Evolutionary conservation across 2,329 filamentous ascomycete genomes (phyloP), one percentile per base, ranked within the genome.

Genomic region (Paecilomyces formosus): DNA sequence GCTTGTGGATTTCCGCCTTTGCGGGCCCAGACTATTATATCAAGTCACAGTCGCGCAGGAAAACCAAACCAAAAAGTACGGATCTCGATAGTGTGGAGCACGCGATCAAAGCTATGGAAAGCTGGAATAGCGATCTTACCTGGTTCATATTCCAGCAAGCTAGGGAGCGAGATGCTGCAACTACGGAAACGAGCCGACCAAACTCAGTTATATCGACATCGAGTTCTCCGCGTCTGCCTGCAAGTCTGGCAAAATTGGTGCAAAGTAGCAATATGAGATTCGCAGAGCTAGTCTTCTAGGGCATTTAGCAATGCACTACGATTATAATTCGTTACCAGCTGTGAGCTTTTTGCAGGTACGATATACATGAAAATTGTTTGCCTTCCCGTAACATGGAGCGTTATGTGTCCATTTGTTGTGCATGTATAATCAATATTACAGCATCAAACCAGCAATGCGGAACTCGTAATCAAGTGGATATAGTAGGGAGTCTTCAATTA

Each of bases 111-210:
- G 71, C 74, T 1, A 76, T 77, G 75, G 69, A 75, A 60, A 67
- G 65, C 9, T 76, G 73, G 73, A 77, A 77, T 60, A 61, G 66
- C 9, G 75, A 77, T 63, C 56, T 77, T 30, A 71, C 75, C 0
- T 77, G 75, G 75, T 73, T 76, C 56, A 63, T 76, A 5, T 77
- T 77, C 55, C 62, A 64, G 56, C 63, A 63, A 24, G 63, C 70
- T 18, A 59, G 54, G 15, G 55, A 18, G 11, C 50, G 28, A n/a
- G 26, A 24, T n/a, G 15, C 15, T 22, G 1, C 55, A 45, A 7
- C 15, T 18, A 45, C 39, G 15, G n/a, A 45, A 18, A 45, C 2
- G 39, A n/a, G 9, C 18, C 39, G 15, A 18, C n/a, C 39, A 45
- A 31, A 31, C 11, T n/a, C 39, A 18, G 7, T 15, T 15, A 15